These are phyloP conservation scores for Leccinum subrobustum DNA, from an alignment of 1,284 basidiomycete species.

Conservation along the genomic window DNA sequence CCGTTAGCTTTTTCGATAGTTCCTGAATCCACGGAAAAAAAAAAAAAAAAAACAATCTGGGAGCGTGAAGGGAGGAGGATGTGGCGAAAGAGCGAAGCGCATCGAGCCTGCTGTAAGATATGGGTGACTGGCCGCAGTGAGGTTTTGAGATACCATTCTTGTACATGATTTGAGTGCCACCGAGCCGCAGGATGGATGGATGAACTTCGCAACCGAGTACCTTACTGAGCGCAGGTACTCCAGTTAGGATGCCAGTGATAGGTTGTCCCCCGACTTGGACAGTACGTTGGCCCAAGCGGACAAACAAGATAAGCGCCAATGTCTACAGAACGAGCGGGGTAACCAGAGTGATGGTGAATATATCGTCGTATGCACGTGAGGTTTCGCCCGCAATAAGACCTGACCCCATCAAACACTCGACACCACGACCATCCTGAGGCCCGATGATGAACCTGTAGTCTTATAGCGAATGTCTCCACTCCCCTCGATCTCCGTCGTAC, in stretches of 20 bases:
- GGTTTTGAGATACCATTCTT: conserved; percentile 97
- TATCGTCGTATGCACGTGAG: conserved; percentile 96
- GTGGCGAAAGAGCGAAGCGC: too few relatives aligned
- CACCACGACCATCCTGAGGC: conserved; percentile 95
- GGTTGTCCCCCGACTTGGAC: conserved; percentile 99
- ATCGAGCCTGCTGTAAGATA: conserved; percentile 60
- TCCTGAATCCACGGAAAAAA: conserved; percentile 39
- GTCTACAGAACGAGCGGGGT: conserved; percentile 95
- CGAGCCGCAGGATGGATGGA: conserved; percentile 97
- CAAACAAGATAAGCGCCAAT: conserved; percentile 93
- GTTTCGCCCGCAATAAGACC: conserved; percentile 99
- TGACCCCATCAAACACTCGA: conserved; percentile 94
- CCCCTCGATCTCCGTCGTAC: conserved; percentile 83
- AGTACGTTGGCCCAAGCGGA: conserved; percentile 95
- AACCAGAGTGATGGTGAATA: conserved; percentile 99
- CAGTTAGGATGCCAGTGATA: conserved; percentile 86
- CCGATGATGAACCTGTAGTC: conserved; percentile 94
- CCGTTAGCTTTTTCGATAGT: conserved; percentile 26
- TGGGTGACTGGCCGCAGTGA: conserved; percentile 91
- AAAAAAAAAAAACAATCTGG: conserved; percentile 1
- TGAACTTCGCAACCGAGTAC: conserved; percentile 97
- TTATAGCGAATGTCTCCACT: conserved; percentile 88
- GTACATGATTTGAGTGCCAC: conserved; percentile 99
- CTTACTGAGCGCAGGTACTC: conserved; percentile 97
- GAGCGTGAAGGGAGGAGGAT: too few relatives aligned